Conservation (phyloP, 2,329 filamentous ascomycete genomes). For the Aspergillus bombycis region DNA sequence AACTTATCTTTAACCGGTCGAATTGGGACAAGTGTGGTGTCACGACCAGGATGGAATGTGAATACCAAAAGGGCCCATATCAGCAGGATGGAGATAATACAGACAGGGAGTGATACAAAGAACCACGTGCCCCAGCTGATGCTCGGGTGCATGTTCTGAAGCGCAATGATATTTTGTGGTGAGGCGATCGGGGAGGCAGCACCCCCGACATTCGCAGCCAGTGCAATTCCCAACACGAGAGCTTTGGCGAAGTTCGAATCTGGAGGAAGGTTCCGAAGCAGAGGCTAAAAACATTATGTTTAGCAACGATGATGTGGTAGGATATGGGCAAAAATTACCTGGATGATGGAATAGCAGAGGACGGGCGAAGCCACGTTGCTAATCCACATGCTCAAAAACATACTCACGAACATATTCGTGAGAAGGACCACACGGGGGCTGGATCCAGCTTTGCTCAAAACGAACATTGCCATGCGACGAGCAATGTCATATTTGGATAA, state of each 20-base stretch:
- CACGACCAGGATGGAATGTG: slow-evolving; percentile 81
- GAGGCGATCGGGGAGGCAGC: slow-evolving; percentile 97
- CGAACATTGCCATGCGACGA: slow-evolving; percentile 93
- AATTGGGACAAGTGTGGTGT: slow-evolving; percentile 89
- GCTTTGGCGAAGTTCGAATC: slow-evolving; percentile 95
- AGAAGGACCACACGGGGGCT: slow-evolving; percentile 84
- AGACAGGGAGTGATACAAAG: slow-evolving; percentile 91
- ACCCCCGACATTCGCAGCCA: slow-evolving; percentile 93
- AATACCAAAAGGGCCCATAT: slow-evolving; percentile 88
- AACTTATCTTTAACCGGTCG: slow-evolving; percentile 87
- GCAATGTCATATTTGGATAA: slow-evolving; percentile 97
- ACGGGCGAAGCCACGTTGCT: slow-evolving; percentile 97
- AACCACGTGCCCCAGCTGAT: slow-evolving; percentile 97
- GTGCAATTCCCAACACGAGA: slow-evolving; percentile 89
- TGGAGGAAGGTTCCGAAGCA: slow-evolving; percentile 86
- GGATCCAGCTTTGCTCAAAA: slow-evolving; percentile 94
- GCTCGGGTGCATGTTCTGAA: slow-evolving; percentile 91
- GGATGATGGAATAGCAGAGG: slow-evolving; percentile 95
- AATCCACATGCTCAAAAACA: slow-evolving; percentile 98
- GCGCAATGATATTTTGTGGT: slow-evolving; percentile 93
- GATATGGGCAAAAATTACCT: slow-evolving; percentile 55
- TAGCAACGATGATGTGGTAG: background rate
- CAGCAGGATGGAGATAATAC: slow-evolving; percentile 80
- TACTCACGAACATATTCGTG: slow-evolving; percentile 98
- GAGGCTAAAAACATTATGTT: slow-evolving; percentile 62